Conservation (phyloP, 2,329 filamentous ascomycete species). For the Pseudocercospora cruenta region DNA sequence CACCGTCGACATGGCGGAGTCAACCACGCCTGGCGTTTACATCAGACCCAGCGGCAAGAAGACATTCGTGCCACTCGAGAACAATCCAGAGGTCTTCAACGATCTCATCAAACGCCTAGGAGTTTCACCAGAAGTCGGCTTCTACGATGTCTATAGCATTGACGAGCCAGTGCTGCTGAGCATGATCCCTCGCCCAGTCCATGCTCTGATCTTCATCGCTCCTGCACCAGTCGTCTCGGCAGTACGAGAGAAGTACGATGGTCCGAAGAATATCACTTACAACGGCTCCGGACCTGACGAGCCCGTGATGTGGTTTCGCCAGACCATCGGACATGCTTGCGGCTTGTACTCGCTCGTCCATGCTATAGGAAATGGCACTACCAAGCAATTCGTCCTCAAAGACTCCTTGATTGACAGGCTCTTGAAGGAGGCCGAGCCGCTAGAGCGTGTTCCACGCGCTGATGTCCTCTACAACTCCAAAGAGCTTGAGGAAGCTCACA, state of each 20-base stretch:
- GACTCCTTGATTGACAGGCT: constrained; percentile 52
- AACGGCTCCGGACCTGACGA: constrained; percentile 52
- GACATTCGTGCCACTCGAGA: constrained; percentile 48
- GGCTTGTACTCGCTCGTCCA: constrained; percentile 63
- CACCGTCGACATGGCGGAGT: constrained; percentile 19
- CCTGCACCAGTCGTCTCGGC: constrained; percentile 48
- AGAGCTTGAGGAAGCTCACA: constrained; percentile 49
- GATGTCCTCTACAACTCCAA: constrained; percentile 55
- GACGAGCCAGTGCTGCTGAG: constrained; percentile 55
- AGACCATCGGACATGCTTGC: constrained; percentile 59
- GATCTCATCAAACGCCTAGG: constrained; percentile 55
- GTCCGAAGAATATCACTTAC: constrained; percentile 45
- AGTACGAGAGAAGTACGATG: constrained; percentile 48
- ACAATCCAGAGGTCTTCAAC: constrained; percentile 60
- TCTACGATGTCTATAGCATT: constrained; percentile 59
- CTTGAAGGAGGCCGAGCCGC: constrained; percentile 47
- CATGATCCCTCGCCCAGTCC: constrained; percentile 57
- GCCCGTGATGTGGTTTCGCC: constrained; percentile 62
- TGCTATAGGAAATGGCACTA: constrained; percentile 55
- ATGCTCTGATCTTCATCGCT: constrained; percentile 59
- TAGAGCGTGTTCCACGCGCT: constrained; percentile 52
- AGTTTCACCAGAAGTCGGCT: constrained; percentile 51
- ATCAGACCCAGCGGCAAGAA: constrained; percentile 35
- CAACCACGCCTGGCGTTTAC: constrained; percentile 31
- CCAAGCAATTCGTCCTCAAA: constrained; percentile 46